A percentile compares a stretch with the other conserved stretches of the same genome.
Conservation (phyloP, 2,329 filamentous ascomycete species). For the Xylaria multiplex region DNA sequence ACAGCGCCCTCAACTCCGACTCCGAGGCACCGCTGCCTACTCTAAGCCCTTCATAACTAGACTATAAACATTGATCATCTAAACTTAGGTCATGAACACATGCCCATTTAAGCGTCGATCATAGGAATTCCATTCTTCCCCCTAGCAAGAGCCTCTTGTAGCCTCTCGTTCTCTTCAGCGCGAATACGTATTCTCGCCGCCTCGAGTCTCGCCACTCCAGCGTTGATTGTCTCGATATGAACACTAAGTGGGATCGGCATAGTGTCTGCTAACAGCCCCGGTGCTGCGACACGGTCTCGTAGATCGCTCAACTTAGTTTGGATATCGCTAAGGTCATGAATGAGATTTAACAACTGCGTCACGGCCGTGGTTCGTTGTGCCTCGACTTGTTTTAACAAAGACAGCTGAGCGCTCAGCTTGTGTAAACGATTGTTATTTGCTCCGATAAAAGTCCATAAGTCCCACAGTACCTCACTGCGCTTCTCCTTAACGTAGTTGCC, state of each 20-base stretch:
- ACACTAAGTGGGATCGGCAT: slow-evolving; percentile 72
- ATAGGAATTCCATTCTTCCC: slow-evolving; percentile 17
- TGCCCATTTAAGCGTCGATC: slow-evolving; percentile 22
- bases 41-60: neutral
- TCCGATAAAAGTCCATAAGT: slow-evolving; percentile 79
- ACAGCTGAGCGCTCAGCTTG: slow-evolving; percentile 71
- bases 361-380: slow-evolving; percentile 72
- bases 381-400: slow-evolving; percentile 72
- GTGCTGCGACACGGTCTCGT: slow-evolving; percentile 74
- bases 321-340: slow-evolving; percentile 79
- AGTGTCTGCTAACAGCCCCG: slow-evolving; percentile 65
- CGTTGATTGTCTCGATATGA: slow-evolving; percentile 79
- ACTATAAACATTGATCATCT: neutral
- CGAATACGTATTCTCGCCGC: slow-evolving; percentile 53
- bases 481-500: slow-evolving; percentile 66
- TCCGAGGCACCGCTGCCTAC: slow-evolving; percentile 17
- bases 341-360: slow-evolving; percentile 72
- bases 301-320: slow-evolving; percentile 76
- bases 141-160: slow-evolving; percentile 19
- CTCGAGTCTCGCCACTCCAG: slow-evolving; percentile 77
- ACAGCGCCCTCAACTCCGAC: slow-evolving; percentile 7
- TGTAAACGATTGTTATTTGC: slow-evolving; percentile 70
- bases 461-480: slow-evolving; percentile 73
- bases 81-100: neutral
- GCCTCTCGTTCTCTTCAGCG: slow-evolving; percentile 24